phyloP scores from a whole-genome alignment of 2,329 filamentous ascomycete genomes.

The Colletotrichum nymphaeae region DNA sequence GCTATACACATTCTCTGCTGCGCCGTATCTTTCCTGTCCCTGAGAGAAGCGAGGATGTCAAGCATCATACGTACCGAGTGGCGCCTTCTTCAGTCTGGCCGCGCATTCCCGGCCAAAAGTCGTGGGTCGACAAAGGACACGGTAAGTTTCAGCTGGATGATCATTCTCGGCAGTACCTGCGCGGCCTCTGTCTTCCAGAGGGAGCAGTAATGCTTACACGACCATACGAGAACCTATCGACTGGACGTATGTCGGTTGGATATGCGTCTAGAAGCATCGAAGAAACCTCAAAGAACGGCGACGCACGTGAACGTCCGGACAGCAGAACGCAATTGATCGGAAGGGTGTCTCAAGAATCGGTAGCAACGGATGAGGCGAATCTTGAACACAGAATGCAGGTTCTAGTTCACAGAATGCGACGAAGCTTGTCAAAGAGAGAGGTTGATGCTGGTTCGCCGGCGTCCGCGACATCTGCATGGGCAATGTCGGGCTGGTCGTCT shows the following conservation, averaged over 20 bases:
- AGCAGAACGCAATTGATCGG: neutral
- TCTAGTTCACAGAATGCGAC: constrained; percentile 3
- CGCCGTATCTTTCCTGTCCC: constrained; percentile 41
- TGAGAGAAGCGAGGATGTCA: neutral
- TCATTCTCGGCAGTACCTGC: constrained; percentile 16
- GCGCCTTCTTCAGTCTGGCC: constrained; percentile 31
- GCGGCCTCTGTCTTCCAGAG: constrained; percentile 15
- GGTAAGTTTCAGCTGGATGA: constrained; percentile 22
- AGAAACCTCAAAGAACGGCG: neutral
- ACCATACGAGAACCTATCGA: neutral
- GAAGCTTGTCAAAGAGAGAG: constrained; percentile 14
- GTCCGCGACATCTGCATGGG: neutral
- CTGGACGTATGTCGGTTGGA: neutral
- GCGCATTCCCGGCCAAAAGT: constrained; percentile 26
- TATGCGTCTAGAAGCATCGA: neutral
- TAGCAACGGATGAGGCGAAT: neutral
- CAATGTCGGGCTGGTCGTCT: neutral
- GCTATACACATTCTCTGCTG: constrained; percentile 44
- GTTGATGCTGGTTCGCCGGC: neutral
- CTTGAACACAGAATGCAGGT: constrained; percentile 6
- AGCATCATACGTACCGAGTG: constrained; percentile 27
- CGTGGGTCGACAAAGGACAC: constrained; percentile 20
- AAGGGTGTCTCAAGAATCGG: neutral
- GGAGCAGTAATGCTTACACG: constrained; percentile 20
- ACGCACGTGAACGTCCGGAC: neutral